Base-by-base conservation (phyloP, 2,329 filamentous ascomycete genomes). In the Fusarium sp. region DNA sequence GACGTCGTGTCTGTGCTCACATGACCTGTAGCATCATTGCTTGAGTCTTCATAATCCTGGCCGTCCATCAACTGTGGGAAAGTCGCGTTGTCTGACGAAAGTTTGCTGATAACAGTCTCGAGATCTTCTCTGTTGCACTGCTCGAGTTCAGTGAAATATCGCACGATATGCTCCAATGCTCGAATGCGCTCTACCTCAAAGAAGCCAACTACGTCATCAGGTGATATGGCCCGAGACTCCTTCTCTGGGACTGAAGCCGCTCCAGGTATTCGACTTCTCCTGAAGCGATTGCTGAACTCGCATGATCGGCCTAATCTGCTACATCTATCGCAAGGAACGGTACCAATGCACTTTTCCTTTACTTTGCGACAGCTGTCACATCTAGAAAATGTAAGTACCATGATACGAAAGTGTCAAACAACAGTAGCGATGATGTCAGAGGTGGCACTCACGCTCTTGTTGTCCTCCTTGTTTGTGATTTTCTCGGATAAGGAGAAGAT, bases 291-390 rank as follows among this genome's bases (percentile, higher is more conserved):
- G 30, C 59, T 73, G 66, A 72, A 73, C n/a, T 65, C 47, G 37
- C 71, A 74, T 7, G 61, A 21, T 4, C 69, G 58, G 11, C 58
- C 57, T 13, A 61, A 72, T 21, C 60, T 72, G 16, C 53, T 66
- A 47, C 71, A 74, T 63, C 71, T 66, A 27, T 70, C 56, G 25
- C 72, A 74, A 30, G 72, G 72, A 6, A 54, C 47, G 7, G 55
- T 50, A 32, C 72, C 72, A 46, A 68, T 69, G 50, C 72, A 73
- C 45, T 69, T 74, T 50, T 74, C 71, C n/a, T 72, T 73, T 7
- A 73, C 61, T 11, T 66, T 58, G 14, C 72, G 62, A 16, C 72
- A 74, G 46, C 65, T 50, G n/a, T 73, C 69, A 27, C 72, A 74
- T n/a, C 72, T 74, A 28, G 11, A 16, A 3, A 7, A 0, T 46